phyloP scores from a whole-genome alignment of 768 basidiomycete species.

The Suillus placidus region DNA sequence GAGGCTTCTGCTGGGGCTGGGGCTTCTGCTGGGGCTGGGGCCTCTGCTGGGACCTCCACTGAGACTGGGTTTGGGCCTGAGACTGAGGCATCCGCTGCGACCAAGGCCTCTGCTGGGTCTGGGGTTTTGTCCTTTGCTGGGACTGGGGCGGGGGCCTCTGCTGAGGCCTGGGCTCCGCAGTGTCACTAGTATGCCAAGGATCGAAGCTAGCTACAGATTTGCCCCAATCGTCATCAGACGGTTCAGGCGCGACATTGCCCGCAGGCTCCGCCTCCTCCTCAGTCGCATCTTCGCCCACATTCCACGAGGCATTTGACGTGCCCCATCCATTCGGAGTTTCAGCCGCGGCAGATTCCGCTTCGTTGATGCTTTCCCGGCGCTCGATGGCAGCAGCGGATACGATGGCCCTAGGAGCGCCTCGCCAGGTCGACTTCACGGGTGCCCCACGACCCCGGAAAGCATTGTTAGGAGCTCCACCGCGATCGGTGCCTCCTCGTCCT shows the following conservation, averaged over 20 bases:
- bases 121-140: background rate
- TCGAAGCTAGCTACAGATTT: constrained; percentile 22
- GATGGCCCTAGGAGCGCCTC: constrained; percentile 29
- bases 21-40: background rate
- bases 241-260: constrained; percentile 9
- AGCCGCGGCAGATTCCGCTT: background rate
- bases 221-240: constrained; percentile 27
- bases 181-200: constrained; percentile 22
- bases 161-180: background rate
- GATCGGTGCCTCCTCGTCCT: constrained; percentile 6
- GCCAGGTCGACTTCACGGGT: constrained; percentile 35
- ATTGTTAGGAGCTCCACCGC: constrained; percentile 10
- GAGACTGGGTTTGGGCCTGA: background rate
- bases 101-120: background rate
- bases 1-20: constrained; percentile 7
- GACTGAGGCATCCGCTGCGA: background rate
- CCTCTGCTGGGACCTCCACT: too few relatives aligned
- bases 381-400: constrained; percentile 29
- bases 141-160: background rate
- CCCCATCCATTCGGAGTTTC: constrained; percentile 24
- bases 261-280: constrained; percentile 9
- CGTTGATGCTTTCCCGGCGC: constrained; percentile 23
- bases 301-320: constrained; percentile 13
- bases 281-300: constrained; percentile 8
- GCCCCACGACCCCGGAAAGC: constrained; percentile 33